Percentiles rank a stretch among this genome's conserved stretches.
These are phyloP conservation scores for Albizia julibrissin DNA, from an alignment of 306 rosid genomes.

Conservation along the genomic window DNA sequence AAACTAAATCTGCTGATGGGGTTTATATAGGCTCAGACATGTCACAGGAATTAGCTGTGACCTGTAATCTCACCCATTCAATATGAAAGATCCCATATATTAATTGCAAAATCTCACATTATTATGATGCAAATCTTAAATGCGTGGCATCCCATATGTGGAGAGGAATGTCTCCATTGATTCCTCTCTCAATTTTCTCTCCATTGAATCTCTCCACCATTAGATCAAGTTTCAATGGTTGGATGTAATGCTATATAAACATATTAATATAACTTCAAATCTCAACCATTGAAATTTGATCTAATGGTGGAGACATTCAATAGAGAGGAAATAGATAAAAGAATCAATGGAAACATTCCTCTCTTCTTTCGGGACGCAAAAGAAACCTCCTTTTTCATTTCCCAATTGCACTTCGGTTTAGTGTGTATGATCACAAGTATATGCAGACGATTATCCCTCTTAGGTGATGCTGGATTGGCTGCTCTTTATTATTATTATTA, in stretches of 20 bases:
- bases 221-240: no score
- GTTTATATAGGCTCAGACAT: slow-evolving; percentile 12
- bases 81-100: background rate
- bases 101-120: background rate
- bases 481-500: background rate
- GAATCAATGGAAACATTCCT: no score
- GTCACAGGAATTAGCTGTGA: background rate
- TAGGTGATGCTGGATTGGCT: background rate
- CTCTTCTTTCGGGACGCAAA: background rate
- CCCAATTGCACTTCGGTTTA: background rate
- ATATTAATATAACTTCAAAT: no score
- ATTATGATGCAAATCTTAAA: background rate
- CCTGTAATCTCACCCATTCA: slow-evolving; percentile 2
- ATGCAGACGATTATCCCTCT: background rate
- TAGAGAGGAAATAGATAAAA: no score
- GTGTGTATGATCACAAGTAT: background rate
- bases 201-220: no score
- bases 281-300: no score
- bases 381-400: background rate
- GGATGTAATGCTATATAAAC: no score
- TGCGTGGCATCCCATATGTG: background rate
- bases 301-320: no score
- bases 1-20: background rate
- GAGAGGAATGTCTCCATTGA: background rate
- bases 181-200: no score